Evolutionary conservation across 495 filamentous ascomycete genomes (phyloP), one percentile per base, ranked within the genome.

Genomic region (Thermothielavioides terrestris): DNA sequence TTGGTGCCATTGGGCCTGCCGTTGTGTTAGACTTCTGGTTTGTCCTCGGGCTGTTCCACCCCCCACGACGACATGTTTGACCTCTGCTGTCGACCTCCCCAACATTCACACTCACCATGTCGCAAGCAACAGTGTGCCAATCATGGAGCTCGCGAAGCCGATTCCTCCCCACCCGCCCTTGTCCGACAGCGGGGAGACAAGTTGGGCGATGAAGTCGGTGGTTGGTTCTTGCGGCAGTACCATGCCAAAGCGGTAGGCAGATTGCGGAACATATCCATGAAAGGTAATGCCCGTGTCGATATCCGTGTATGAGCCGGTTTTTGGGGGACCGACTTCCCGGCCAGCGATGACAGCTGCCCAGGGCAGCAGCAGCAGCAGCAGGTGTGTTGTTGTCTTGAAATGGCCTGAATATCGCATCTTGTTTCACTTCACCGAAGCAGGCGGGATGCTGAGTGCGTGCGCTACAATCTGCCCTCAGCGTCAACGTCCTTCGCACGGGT

Each of bases 141-240:
- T 22, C 61, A 64, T 64, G 45, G 43, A 42, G 2, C 8, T 22
- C 18, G 50, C 59, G 4, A 64, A 40, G 44, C 18, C 34, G 44
- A 59, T n/a, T 27, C 56, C 63, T 5, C 34, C 60, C 63, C 60
- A 66, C 10, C 63, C 63, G 14, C 9, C 44, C 39, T 52, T 52
- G 18, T 53, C 35, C 5, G 22, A 42, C 3, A 60, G 43, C 1
- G 59, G 64, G 3, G 50, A 46, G 4, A 47, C 34, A 14, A 67
- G 38, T 52, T 67, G 60, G n/a, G 53, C 48, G 45, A 67, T 60
- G 22, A 61, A 49, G 55, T 68, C 64, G 36, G 53, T 42, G 6
- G 42, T 38, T 21, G 37, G 50, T 27, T 17, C 20, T 3, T 47
- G 17, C 10, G 64, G 64, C 12, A 63, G 34, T 18, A 58, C 50